Base-by-base conservation (phyloP, 1,284 basidiomycete genomes). In the Neonothopanus nambi region DNA sequence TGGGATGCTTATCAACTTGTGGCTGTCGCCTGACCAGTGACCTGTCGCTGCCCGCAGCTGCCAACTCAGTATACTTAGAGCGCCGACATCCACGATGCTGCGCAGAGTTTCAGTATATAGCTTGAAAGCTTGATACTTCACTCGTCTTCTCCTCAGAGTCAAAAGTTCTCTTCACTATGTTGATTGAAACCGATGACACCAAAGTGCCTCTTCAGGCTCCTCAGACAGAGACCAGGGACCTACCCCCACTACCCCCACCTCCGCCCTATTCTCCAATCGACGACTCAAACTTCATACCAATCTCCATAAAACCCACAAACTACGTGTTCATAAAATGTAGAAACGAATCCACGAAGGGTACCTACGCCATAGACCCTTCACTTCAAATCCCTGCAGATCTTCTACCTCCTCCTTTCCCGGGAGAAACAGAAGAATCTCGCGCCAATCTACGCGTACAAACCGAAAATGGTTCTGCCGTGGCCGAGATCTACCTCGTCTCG, bases 331-430 rank as follows among this genome's bases (percentile, higher is more conserved):
- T 77, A 4, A 57, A 55, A 30, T 65, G 65, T 13, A 42, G 52
- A 5, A 55, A 70, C 43, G 56, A 51, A 5, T 45, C 61, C 17
- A 59, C 75, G 42, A 63, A 57, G 17, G 75, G 74, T 52, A 61
- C 65, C 21, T 66, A 74, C 41, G 62, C 68, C 23, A 62, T 77
- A 47, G 72, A 76, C 48, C 72, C 74, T 0, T 65, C 65, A 24
- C 59, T 77, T 15, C 57, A 56, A 20, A 65, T 77, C 18, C 74
- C 73, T 0, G 11, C 59, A 1, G 61, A 65, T 39, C 48, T 72
- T 21, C 61, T 73, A 5, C 65, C 69, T 9, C 65, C 68, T 3
- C 51, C 74, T 1, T 21, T 45, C 2, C 57, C 63, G 0, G 65
- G 58, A 23, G 63, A 72, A 53, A 63, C 64, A 2, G 73, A 69